phyloP scores from a whole-genome alignment of 2,329 filamentous ascomycete species.

The Colletotrichum sp. region DNA sequence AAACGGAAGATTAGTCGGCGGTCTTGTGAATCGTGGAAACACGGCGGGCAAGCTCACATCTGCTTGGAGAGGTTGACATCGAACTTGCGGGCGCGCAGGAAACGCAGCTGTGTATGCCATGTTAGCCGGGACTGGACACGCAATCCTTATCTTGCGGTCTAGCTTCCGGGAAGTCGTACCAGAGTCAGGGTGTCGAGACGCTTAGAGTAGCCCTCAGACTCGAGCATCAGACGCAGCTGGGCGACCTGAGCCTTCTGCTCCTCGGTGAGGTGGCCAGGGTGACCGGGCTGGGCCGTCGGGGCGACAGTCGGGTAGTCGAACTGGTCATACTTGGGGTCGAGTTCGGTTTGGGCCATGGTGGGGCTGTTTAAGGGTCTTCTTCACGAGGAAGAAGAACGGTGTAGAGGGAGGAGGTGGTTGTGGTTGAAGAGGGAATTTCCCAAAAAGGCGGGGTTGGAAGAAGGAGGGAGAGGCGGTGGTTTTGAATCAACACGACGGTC shows the following conservation, averaged over 20 bases:
- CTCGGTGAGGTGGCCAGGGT: constrained; percentile 85
- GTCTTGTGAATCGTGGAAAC: not conserved
- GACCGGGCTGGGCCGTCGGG: constrained; percentile 72
- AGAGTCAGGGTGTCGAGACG: constrained; percentile 91
- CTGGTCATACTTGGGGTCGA: constrained; percentile 93
- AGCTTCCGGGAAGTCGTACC: constrained; percentile 53
- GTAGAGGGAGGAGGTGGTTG: not conserved
- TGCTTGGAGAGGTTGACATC: constrained; percentile 82
- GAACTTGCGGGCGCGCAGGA: constrained; percentile 94
- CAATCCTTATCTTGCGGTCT: not conserved
- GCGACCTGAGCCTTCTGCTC: constrained; percentile 89
- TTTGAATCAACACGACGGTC: not conserved
- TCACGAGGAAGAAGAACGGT: constrained; percentile 11
- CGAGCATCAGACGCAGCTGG: constrained; percentile 85
- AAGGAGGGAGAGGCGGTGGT: not conserved
- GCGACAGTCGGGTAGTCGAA: constrained; percentile 90
- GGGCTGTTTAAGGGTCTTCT: constrained; percentile 12
- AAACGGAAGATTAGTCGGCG: not conserved
- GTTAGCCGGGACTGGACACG: constrained; percentile 6
- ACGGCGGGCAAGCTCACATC: constrained; percentile 65
- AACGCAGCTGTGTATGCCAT: constrained; percentile 68
- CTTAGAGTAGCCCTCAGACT: constrained; percentile 81
- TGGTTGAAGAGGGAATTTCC: constrained; percentile 1
- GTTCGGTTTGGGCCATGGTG: constrained; percentile 36
- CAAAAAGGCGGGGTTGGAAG: not conserved